Conservation (phyloP, 164 flowering plant species). For the Litsea cubeba region DNA sequence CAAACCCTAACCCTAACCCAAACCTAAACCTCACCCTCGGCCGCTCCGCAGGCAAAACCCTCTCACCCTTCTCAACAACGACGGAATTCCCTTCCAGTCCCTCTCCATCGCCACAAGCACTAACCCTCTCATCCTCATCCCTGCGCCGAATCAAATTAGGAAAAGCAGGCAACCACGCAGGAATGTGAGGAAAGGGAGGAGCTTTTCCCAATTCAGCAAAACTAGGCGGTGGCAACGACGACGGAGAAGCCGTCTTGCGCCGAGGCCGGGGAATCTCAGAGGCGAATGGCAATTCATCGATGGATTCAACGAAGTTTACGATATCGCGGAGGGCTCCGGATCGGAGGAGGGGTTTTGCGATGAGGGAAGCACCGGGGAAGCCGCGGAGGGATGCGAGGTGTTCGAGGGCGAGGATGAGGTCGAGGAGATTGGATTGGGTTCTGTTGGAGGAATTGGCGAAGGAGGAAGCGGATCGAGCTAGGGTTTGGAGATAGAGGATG, state of each 20-base stretch:
- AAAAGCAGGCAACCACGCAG: not conserved
- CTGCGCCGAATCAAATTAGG: not conserved
- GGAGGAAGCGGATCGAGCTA: conserved; percentile 17
- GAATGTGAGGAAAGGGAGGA: not conserved
- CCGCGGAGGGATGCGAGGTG: conserved; percentile 27
- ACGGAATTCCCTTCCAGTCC: not conserved
- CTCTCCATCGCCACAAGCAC: not conserved
- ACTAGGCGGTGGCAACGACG: not conserved
- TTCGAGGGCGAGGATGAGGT: conserved; percentile 34
- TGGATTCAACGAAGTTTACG: conserved; percentile 20
- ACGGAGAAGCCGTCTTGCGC: conserved; percentile 32
- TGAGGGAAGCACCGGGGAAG: conserved; percentile 24
- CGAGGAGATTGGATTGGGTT: conserved; percentile 39
- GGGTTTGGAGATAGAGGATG: not conserved
- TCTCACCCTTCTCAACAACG: not conserved
- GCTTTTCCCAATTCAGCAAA: not conserved
- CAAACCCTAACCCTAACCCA: not conserved
- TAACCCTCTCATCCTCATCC: not conserved
- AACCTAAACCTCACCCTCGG: not conserved
- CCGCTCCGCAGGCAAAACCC: not conserved
- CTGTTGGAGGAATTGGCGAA: conserved; percentile 29
- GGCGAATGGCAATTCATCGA: conserved; percentile 21
- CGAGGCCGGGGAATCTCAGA: not conserved
- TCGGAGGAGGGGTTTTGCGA: not conserved
- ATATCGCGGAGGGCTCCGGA: conserved; percentile 26